Conservation (phyloP, 116 monocot species). For the Dioscorea cayenensis region DNA sequence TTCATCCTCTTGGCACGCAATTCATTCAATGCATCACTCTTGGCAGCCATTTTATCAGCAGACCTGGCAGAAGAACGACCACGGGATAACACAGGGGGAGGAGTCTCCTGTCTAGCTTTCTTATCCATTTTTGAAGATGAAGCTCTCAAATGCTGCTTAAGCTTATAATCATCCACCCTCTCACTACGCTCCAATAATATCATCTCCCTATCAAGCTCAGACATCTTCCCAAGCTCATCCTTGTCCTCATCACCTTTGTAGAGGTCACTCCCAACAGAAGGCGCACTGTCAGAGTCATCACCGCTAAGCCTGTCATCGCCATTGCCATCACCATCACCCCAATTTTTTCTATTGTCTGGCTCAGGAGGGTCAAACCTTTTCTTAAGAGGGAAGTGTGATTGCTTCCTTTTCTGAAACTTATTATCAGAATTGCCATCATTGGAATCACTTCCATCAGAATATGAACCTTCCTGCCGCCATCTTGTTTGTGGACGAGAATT, state of each 20-base stretch:
- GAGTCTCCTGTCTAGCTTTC: conserved; percentile 37
- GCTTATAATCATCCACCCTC: conserved; percentile 37
- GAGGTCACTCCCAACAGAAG: conserved; percentile 53
- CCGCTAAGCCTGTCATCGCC: conserved; percentile 19
- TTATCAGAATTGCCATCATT: conserved; percentile 52
- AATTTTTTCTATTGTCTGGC: conserved; percentile 31
- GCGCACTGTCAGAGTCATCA: conserved; percentile 47
- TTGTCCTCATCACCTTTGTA: conserved; percentile 57
- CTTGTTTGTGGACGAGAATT: conserved; percentile 32
- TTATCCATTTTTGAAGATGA: conserved; percentile 42
- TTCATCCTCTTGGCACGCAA: conserved; percentile 66
- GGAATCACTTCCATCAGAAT: conserved; percentile 66
- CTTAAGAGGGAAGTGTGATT: conserved; percentile 65
- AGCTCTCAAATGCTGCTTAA: conserved; percentile 66
- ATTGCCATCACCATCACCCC: conserved; percentile 24
- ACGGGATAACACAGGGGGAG: conserved; percentile 34
- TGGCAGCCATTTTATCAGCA: conserved; percentile 41
- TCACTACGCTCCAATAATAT: conserved; percentile 41
- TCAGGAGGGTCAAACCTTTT: conserved; percentile 62
- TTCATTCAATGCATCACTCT: conserved; percentile 73
- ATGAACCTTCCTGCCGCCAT: conserved; percentile 38
- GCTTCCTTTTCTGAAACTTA: conserved; percentile 31
- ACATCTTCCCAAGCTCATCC: conserved; percentile 39
- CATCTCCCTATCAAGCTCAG: conserved; percentile 54
- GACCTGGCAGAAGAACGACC: conserved; percentile 47